Percentiles rank a stretch among this genome's conserved stretches.
These are phyloP conservation scores for Aspergillus nomiae DNA, from an alignment of 2,329 filamentous ascomycete species.

Conservation along the genomic window DNA sequence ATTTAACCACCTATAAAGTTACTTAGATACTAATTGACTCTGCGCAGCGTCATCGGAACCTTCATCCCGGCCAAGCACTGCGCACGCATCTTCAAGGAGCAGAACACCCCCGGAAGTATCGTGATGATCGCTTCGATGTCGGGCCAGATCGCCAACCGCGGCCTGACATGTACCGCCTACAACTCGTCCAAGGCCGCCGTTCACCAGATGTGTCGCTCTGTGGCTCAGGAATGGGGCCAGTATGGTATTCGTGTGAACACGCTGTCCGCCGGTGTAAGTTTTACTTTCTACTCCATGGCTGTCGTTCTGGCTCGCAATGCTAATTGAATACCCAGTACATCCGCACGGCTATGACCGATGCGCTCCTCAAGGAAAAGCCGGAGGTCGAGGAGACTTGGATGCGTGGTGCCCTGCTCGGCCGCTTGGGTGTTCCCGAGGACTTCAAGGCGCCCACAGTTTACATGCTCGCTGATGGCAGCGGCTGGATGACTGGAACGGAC, in stretches of 20 bases:
- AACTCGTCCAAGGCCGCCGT: constrained; percentile 55
- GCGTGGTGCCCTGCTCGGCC: constrained; percentile 53
- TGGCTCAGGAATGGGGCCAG: constrained; percentile 53
- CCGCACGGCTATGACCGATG: constrained; percentile 52
- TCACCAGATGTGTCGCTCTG: constrained; percentile 50
- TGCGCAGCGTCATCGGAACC: constrained; percentile 35
- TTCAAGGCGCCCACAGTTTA: constrained; percentile 41
- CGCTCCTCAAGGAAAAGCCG: constrained; percentile 48
- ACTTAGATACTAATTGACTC: not conserved
- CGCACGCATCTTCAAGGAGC: constrained; percentile 56
- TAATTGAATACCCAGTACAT: constrained; percentile 42
- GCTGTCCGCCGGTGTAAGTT: constrained; percentile 66
- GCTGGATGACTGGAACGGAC: constrained; percentile 45
- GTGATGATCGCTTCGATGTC: constrained; percentile 72
- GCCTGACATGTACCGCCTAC: constrained; percentile 64
- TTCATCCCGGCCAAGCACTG: constrained; percentile 38
- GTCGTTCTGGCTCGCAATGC: not conserved
- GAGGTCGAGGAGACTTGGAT: constrained; percentile 57
- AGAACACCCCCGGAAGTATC: constrained; percentile 60
- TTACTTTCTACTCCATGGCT: not conserved
- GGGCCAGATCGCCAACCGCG: constrained; percentile 66
- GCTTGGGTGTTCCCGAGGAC: constrained; percentile 50
- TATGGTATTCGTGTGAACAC: constrained; percentile 79
- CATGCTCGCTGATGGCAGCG: constrained; percentile 39
- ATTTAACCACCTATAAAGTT: too few relatives aligned